Percentiles rank a stretch among this genome's conserved stretches.
These are phyloP conservation scores for Monosporascus ibericus DNA, from an alignment of 2,329 filamentous ascomycete species.

Conservation along the genomic window DNA sequence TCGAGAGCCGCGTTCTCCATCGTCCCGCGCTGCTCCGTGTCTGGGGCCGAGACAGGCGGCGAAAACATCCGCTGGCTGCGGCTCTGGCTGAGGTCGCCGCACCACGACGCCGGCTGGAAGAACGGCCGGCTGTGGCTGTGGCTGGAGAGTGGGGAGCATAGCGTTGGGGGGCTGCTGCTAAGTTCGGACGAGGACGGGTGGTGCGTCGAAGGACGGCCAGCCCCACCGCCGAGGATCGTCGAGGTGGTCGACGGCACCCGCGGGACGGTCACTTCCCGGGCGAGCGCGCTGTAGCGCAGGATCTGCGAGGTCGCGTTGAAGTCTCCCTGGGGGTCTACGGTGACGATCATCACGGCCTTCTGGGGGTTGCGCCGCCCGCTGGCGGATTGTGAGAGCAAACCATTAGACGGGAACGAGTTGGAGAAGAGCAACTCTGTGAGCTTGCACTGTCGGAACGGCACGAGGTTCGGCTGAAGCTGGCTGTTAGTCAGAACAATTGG, in stretches of 20 bases:
- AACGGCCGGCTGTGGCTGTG: constrained; percentile 31
- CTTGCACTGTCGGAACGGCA: constrained; percentile 79
- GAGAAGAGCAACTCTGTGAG: constrained; percentile 80
- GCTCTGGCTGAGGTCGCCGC: constrained; percentile 21
- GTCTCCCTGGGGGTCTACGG: constrained; percentile 85
- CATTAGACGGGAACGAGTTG: constrained; percentile 69
- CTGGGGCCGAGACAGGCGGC: constrained; percentile 33
- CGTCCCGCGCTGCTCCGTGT: constrained; percentile 58
- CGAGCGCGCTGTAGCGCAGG: constrained; percentile 85
- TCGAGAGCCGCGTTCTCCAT: constrained; percentile 79
- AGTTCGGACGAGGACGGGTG: constrained; percentile 10
- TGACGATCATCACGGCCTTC: constrained; percentile 92
- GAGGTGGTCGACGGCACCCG: constrained; percentile 77
- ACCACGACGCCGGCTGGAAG: constrained; percentile 29
- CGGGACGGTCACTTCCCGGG: constrained; percentile 86
- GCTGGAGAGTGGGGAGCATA: constrained; percentile 20
- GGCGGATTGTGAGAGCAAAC: constrained; percentile 37
- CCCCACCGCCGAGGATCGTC: constrained; percentile 49
- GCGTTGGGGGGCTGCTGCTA: constrained; percentile 16
- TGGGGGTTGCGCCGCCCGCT: constrained; percentile 61
- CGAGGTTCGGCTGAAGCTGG: constrained; percentile 54
- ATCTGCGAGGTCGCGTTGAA: constrained; percentile 98
- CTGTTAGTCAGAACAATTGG: too few species aligned
- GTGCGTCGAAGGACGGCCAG: background rate
- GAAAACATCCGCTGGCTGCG: constrained; percentile 23